phyloP scores from a whole-genome alignment of 2,329 filamentous ascomycete genomes.

The Atkinsonella hypoxylon region DNA sequence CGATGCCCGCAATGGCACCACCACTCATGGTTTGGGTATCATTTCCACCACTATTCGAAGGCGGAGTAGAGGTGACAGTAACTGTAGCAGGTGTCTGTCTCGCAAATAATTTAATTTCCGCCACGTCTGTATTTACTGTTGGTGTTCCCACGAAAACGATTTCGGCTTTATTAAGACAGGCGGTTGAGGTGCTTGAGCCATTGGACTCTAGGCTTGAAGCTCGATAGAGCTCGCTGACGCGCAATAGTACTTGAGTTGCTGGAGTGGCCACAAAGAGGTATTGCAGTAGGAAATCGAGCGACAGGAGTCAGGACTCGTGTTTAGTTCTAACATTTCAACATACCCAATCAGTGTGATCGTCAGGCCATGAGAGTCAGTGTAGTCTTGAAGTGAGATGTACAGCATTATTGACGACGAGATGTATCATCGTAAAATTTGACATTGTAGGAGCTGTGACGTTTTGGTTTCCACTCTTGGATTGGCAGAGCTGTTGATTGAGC shows the following conservation, averaged over 20 bases:
- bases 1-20: slow-evolving; percentile 39
- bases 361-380: not conserved
- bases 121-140: not conserved
- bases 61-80: slow-evolving; percentile 17
- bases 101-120: not conserved
- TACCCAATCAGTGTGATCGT: not conserved
- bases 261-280: no score
- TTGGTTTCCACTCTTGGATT: no score
- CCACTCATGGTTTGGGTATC: slow-evolving; percentile 24
- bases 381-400: no score
- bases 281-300: not conserved
- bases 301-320: not conserved
- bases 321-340: not conserved
- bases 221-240: no score
- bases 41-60: not conserved
- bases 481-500: no score
- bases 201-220: not conserved
- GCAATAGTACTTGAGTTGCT: no score
- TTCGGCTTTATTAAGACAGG: not conserved
- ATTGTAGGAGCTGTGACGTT: no score
- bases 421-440: no score
- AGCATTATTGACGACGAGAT: no score
- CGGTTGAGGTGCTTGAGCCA: not conserved
- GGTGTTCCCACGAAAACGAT: not conserved
- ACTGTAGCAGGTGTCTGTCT: slow-evolving; percentile 14